Base-by-base conservation (phyloP, 1,284 basidiomycete species). In the Ceratobasidium sp. region DNA sequence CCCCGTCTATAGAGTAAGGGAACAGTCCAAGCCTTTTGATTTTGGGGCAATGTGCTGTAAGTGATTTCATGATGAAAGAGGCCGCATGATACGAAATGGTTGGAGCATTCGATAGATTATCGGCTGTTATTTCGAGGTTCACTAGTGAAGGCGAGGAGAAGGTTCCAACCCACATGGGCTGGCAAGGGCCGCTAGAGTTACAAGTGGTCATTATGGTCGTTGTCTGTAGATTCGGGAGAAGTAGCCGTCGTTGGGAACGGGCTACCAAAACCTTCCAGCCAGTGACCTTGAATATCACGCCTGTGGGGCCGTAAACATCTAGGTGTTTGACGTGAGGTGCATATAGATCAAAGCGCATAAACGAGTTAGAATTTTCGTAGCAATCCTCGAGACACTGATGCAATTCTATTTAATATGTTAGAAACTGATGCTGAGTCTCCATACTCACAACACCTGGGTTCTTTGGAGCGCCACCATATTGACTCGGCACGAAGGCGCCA, bases 261-360 rank as follows among this genome's bases (percentile, higher is more conserved):
- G 46, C 26, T 15, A 52, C 33, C 9, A 68, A 48, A 15, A 33
- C 17, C 7, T 46, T 54, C 66, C 66, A 68, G 13, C 66, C 66
- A 5, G 3, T 15, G 44, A 66, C 44, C 2, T 6, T 3, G 23
- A 7, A 66, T 6, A 7, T 2, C 4, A 15, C 13, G 3, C 20
- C 17, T 13, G 10, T 7, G 10, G 23, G 20, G 6, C 28, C 23
- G 26, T 66, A 68, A 56, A 56, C 46, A 33, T 38, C 23, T 3
- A 68, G 20, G 44, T 6, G 23, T 38, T 40, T 65, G 9, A 65
- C 64, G 26, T 46, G 23, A 7, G 40, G 42, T 12, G 40, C 64
- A 26, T 65, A 65, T 1, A 48, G 5, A 13, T 65, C 64, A 46
- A 65, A 65, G 42, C 64, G 64, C 44, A n/a, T n/a, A n/a, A n/a